A percentile compares a stretch with the other conserved stretches of the same genome.
Evolutionary conservation across 1,284 basidiomycete species (phyloP).

Genomic region (Ceraceosorus bombacis): DNA sequence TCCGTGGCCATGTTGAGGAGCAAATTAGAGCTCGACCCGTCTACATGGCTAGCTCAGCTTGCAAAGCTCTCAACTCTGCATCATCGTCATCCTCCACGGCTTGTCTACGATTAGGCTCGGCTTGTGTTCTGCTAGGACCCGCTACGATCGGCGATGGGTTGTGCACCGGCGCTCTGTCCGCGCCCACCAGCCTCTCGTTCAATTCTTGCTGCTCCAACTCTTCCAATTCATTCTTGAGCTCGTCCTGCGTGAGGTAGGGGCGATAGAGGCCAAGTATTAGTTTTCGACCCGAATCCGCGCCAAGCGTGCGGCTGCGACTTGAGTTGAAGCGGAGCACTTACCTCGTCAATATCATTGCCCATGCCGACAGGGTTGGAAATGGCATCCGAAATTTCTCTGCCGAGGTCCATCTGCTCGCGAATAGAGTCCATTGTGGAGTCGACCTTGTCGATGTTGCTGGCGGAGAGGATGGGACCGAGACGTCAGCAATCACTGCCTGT

Average conservation of each 20-base stretch:
- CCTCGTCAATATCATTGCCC: slow-evolving; percentile 65
- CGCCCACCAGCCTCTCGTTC: slow-evolving; percentile 76
- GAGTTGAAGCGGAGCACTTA: slow-evolving; percentile 45
- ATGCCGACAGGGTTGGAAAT: slow-evolving; percentile 72
- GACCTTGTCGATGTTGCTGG: slow-evolving; percentile 70
- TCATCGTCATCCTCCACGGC: slow-evolving; percentile 82
- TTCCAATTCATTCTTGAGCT: slow-evolving; percentile 73
- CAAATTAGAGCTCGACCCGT: neutral
- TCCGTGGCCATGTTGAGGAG: no score
- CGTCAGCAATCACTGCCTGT: slow-evolving; percentile 2
- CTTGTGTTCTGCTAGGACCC: slow-evolving; percentile 23
- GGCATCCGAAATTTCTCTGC: slow-evolving; percentile 89
- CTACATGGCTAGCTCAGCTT: slow-evolving; percentile 60
- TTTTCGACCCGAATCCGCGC: neutral
- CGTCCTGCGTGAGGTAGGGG: slow-evolving; percentile 57
- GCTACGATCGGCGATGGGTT: slow-evolving; percentile 51
- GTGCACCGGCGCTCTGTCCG: slow-evolving; percentile 83
- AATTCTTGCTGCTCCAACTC: slow-evolving; percentile 87
- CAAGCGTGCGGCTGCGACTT: neutral
- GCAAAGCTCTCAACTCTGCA: slow-evolving; percentile 78
- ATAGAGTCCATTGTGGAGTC: slow-evolving; percentile 85
- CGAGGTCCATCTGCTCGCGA: slow-evolving; percentile 84
- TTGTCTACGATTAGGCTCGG: slow-evolving; percentile 49
- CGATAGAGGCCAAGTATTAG: neutral
- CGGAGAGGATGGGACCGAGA: neutral